These are phyloP conservation scores for Mycena capillaripes DNA, from an alignment of 768 basidiomycete genomes.

Conservation along the genomic window DNA sequence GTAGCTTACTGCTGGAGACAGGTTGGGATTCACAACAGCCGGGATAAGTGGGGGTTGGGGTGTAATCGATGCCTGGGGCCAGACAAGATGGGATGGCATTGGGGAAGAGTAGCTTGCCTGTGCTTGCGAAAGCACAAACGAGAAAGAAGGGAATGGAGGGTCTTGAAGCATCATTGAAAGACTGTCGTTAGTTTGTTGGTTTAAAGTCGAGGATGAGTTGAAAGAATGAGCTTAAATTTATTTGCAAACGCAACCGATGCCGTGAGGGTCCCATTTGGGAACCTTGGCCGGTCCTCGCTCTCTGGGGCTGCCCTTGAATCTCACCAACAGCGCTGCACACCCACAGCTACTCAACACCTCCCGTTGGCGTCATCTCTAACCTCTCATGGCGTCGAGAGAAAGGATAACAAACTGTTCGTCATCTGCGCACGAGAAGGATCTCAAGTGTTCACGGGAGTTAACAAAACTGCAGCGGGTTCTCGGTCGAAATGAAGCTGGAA, in stretches of 20 bases:
- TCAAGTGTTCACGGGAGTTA: too few relatives aligned
- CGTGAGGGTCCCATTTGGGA: conserved; percentile 19
- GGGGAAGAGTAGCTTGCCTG: neutral
- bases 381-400: too few relatives aligned
- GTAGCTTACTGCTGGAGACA: neutral
- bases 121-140: neutral
- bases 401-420: too few relatives aligned
- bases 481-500: too few relatives aligned
- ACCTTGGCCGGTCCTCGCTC: neutral
- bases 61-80: neutral
- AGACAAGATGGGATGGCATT: neutral
- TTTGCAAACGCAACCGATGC: conserved; percentile 8
- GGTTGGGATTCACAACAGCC: neutral
- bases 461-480: too few relatives aligned
- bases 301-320: neutral
- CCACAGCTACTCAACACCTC: neutral
- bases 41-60: neutral
- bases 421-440: too few relatives aligned
- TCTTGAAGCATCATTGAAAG: neutral
- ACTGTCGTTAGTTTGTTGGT: neutral
- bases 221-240: conserved; percentile 3
- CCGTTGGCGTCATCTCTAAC: too few relatives aligned
- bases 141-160: neutral
- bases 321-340: neutral
- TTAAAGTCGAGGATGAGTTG: neutral